phyloP scores from a whole-genome alignment of 352 stramenopile genomes.

The Phytophthora sp. region DNA sequence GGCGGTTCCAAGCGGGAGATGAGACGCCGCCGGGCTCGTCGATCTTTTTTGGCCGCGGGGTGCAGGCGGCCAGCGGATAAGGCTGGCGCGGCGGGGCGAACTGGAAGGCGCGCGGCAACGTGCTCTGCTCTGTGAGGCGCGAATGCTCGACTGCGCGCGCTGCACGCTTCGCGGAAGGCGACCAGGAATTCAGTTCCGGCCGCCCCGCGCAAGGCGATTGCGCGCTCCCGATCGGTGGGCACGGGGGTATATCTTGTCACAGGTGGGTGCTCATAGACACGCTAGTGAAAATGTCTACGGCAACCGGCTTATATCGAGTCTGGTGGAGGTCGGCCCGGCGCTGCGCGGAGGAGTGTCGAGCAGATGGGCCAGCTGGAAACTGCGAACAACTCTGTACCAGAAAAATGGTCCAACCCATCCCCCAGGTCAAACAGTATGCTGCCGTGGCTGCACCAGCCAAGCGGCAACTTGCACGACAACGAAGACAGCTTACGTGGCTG shows the following conservation, averaged over 20 bases:
- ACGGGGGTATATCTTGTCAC: too few relatives aligned
- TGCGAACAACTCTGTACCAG: too few relatives aligned
- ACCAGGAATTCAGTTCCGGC: constrained; percentile 21
- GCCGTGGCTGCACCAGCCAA: too few relatives aligned
- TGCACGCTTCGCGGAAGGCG: constrained; percentile 25
- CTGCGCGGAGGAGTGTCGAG: neutral
- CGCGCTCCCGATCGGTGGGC: too few relatives aligned
- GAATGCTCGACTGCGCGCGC: constrained; percentile 17
- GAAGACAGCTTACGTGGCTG: too few relatives aligned
- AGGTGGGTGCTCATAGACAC: neutral
- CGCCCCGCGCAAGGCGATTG: too few relatives aligned
- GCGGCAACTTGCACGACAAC: too few relatives aligned
- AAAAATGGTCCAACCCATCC: too few relatives aligned
- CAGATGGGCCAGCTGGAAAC: neutral
- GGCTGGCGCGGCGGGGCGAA: neutral
- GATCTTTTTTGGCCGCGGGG: constrained; percentile 27
- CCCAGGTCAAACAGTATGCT: too few relatives aligned
- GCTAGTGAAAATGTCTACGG: neutral
- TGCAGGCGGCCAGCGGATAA: constrained; percentile 9
- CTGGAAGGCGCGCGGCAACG: constrained; percentile 8
- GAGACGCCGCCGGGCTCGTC: constrained; percentile 5
- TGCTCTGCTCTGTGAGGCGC: constrained; percentile 12
- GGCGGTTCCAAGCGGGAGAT: constrained; percentile 20
- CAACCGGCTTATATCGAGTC: neutral
- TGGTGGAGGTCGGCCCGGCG: neutral